phyloP scores from a whole-genome alignment of 306 rosid genomes.

The Prosopis cineraria region DNA sequence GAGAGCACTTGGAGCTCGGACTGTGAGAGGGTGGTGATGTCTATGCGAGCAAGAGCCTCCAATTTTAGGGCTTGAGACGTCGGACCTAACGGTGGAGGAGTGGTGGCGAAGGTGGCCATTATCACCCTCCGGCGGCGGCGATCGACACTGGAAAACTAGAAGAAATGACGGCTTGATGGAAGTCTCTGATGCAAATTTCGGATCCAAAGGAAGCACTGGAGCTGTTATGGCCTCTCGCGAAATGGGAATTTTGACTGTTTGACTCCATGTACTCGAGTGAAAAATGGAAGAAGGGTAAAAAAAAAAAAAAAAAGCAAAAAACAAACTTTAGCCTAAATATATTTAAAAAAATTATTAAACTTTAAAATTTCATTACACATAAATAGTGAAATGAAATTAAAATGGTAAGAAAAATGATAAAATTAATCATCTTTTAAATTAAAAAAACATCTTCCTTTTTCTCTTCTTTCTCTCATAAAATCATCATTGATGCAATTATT shows the following conservation, averaged over 20 bases:
- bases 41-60: conserved; percentile 50
- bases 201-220: background rate
- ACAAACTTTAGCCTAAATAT: too few relatives aligned
- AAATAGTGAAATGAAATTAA: too few relatives aligned
- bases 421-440: too few relatives aligned
- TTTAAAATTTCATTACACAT: too few relatives aligned
- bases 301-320: too few relatives aligned
- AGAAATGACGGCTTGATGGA: background rate
- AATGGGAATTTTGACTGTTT: background rate
- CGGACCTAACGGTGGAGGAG: background rate
- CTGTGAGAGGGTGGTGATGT: conserved; percentile 62
- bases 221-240: background rate
- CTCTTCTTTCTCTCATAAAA: too few relatives aligned
- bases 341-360: too few relatives aligned
- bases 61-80: conserved; percentile 17
- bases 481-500: too few relatives aligned
- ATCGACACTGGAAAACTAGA: conserved; percentile 13
- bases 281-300: too few relatives aligned
- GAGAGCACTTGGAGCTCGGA: conserved; percentile 74
- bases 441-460: too few relatives aligned
- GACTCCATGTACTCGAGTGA: too few relatives aligned
- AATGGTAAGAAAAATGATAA: too few relatives aligned
- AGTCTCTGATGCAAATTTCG: background rate
- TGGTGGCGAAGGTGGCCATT: conserved; percentile 7
- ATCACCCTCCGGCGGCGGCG: conserved; percentile 23